These are phyloP conservation scores for Penicillium sp. DNA, from an alignment of 2,329 filamentous ascomycete species.

Conservation along the genomic window DNA sequence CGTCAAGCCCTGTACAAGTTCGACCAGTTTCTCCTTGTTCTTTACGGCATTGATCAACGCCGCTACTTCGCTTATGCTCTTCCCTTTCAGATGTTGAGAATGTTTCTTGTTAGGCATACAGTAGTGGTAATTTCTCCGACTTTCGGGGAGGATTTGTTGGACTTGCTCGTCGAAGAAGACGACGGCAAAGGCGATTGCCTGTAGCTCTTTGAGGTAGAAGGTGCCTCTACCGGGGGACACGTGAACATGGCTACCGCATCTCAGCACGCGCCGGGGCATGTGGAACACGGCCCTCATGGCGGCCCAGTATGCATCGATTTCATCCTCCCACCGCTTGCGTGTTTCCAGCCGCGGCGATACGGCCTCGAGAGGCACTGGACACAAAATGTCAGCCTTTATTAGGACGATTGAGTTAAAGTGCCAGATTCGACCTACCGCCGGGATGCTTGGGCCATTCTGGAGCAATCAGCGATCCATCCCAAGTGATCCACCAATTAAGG, in stretches of 20 bases:
- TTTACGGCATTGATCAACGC: neutral
- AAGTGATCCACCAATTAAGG: neutral
- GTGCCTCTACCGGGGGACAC: neutral
- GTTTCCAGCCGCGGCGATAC: neutral
- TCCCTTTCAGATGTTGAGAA: neutral
- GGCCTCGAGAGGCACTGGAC: neutral
- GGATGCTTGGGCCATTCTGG: neutral
- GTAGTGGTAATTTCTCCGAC: neutral
- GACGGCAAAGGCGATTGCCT: neutral
- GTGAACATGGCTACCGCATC: neutral
- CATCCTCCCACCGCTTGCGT: neutral
- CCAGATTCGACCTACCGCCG: neutral
- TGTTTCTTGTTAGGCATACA: neutral
- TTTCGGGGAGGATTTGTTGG: neutral
- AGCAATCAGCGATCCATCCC: neutral
- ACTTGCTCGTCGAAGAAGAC: neutral
- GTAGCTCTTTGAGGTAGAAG: neutral
- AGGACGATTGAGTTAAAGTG: neutral
- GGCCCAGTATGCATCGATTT: neutral
- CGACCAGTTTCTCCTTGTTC: neutral
- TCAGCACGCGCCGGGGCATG: neutral
- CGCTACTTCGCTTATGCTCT: neutral
- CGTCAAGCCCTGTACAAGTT: neutral
- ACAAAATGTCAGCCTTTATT: neutral
- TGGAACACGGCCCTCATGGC: neutral